These are phyloP conservation scores for Lipomyces yamadae DNA, from an alignment of 805 yeast species.

Conservation along the genomic window DNA sequence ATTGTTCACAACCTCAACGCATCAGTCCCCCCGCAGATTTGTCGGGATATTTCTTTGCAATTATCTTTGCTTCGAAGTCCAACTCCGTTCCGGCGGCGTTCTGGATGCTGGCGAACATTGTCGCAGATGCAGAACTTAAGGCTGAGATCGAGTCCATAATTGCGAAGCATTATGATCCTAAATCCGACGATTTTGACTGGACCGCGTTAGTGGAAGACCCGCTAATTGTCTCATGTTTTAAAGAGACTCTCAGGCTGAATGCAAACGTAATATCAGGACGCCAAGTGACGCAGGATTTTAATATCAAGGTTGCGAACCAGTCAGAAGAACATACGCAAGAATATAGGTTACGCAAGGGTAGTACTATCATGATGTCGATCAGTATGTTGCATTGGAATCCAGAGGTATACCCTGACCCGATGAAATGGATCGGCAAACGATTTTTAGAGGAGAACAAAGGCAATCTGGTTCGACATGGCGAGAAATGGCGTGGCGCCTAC, in stretches of 20 bases:
- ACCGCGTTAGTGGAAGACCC: conserved; percentile 18
- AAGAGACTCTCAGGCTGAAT: conserved; percentile 29
- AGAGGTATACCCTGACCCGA: conserved; percentile 31
- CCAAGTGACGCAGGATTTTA: conserved; percentile 18
- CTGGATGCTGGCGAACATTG: conserved; percentile 23
- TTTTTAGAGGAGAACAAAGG: conserved; percentile 27
- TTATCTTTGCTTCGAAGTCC: conserved; percentile 28
- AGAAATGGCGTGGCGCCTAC: conserved; percentile 17
- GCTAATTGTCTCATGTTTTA: conserved; percentile 24
- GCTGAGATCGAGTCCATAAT: conserved; percentile 17
- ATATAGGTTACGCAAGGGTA: neutral
- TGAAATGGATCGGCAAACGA: conserved; percentile 25
- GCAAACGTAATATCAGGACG: conserved; percentile 22
- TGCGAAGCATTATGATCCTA: conserved; percentile 15
- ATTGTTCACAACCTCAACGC: neutral
- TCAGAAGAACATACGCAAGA: neutral
- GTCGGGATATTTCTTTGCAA: conserved; percentile 26
- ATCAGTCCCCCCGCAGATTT: conserved; percentile 15
- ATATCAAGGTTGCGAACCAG: conserved; percentile 12
- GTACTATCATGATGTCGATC: conserved; percentile 12
- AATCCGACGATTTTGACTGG: conserved; percentile 22
- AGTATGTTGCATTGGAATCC: conserved; percentile 32
- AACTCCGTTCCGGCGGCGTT: conserved; percentile 32
- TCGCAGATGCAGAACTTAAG: conserved; percentile 16
- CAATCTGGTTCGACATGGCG: conserved; percentile 8